phyloP scores from a whole-genome alignment of 176 grass and related monocot species.

The Hordeum marinum region DNA sequence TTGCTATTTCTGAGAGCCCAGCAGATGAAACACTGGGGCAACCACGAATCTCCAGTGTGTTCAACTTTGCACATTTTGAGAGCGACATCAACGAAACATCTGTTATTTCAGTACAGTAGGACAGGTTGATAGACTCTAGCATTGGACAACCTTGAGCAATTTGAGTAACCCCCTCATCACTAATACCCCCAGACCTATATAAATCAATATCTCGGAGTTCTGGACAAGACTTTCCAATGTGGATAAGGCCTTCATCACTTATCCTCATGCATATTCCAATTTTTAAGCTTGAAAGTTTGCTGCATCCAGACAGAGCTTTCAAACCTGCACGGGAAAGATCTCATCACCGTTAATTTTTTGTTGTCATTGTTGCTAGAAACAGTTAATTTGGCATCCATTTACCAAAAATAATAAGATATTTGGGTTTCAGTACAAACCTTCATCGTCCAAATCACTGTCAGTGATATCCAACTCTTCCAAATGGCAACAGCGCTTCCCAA shows the following conservation, averaged over 20 bases:
- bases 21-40: conserved; percentile 47
- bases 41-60: conserved; percentile 68
- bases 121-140: conserved; percentile 66
- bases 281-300: conserved; percentile 67
- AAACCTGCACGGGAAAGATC: conserved; percentile 46
- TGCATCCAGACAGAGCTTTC: conserved; percentile 54
- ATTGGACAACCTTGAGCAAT: conserved; percentile 57
- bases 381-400: not conserved
- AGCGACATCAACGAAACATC: conserved; percentile 52
- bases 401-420: not conserved
- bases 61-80: conserved; percentile 61
- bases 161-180: conserved; percentile 53
- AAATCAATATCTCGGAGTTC: conserved; percentile 74
- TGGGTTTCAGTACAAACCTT: conserved; percentile 48
- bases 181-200: conserved; percentile 72
- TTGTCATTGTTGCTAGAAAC: not conserved
- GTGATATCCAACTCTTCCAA: conserved; percentile 81
- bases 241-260: conserved; percentile 61
- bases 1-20: conserved; percentile 52
- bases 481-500: conserved; percentile 46
- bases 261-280: conserved; percentile 81
- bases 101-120: conserved; percentile 78
- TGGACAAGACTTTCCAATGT: conserved; percentile 53
- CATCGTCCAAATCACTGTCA: conserved; percentile 79
- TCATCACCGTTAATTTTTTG: not conserved